Evolutionary conservation across 2,329 filamentous ascomycete genomes (phyloP).

Genomic region (Trichophaea hybrida): DNA sequence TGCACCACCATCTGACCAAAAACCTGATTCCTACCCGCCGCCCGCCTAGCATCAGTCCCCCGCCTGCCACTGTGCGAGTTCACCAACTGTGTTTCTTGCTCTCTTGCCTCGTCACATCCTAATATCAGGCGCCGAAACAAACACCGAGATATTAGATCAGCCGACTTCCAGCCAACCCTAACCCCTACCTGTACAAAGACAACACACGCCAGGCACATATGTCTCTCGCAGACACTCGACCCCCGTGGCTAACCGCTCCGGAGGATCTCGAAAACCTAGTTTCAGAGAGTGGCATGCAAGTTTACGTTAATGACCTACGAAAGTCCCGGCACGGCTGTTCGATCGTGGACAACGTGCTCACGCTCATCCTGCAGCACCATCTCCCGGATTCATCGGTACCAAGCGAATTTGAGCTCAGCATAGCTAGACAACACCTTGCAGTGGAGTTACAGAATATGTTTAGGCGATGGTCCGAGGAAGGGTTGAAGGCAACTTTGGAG

Average conservation of each 20-base stretch:
- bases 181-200: neutral
- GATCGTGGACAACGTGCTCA: neutral
- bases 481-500: constrained; percentile 15
- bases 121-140: too few species aligned
- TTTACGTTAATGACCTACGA: neutral
- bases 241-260: neutral
- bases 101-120: too few species aligned
- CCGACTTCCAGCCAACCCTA: neutral
- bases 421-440: constrained; percentile 18
- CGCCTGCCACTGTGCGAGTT: too few species aligned
- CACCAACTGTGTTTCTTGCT: too few species aligned
- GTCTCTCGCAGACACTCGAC: neutral
- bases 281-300: neutral
- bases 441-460: constrained; percentile 21
- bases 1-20: too few species aligned
- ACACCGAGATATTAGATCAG: too few species aligned
- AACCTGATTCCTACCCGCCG: too few species aligned
- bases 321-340: neutral
- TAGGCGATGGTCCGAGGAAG: constrained; percentile 13
- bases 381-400: neutral
- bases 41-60: too few species aligned
- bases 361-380: neutral
- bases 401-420: constrained; percentile 13
- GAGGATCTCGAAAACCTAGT: neutral
- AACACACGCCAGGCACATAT: neutral